Evolutionary conservation across 352 stramenopile genomes (phyloP).

Genomic region (Phytophthora boehmeriae): DNA sequence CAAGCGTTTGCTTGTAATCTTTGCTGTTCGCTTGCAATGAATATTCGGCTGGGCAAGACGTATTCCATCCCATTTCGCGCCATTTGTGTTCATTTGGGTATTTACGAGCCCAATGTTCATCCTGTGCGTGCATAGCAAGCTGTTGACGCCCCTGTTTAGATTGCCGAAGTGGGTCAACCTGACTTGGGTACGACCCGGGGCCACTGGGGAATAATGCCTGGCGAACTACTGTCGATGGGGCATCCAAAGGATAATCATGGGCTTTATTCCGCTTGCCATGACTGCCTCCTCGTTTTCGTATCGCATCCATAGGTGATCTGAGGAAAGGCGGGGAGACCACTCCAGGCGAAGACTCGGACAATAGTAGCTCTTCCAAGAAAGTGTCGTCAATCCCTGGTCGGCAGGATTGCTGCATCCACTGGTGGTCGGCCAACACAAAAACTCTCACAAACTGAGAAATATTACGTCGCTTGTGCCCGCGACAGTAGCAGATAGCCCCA

Average conservation of each 20-base stretch:
- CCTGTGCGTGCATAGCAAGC: slow-evolving; percentile 4
- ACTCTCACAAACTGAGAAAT: background rate
- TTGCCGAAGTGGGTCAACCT: slow-evolving; percentile 37
- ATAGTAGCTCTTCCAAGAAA: slow-evolving; percentile 48
- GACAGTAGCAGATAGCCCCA: background rate
- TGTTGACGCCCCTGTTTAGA: slow-evolving; percentile 19
- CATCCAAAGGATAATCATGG: slow-evolving; percentile 36
- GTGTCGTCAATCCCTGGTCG: slow-evolving; percentile 24
- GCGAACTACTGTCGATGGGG: slow-evolving; percentile 42
- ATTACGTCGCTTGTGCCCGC: background rate
- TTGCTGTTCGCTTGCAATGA: slow-evolving; percentile 34
- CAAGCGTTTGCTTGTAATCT: slow-evolving; percentile 63
- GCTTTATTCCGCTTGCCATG: slow-evolving; percentile 34
- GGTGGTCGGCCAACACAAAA: background rate
- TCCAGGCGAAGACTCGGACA: slow-evolving; percentile 33
- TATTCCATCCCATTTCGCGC: slow-evolving; percentile 75
- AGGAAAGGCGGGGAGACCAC: background rate
- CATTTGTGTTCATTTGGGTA: slow-evolving; percentile 41
- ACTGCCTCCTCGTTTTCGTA: slow-evolving; percentile 20
- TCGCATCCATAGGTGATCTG: slow-evolving; percentile 11
- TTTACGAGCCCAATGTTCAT: slow-evolving; percentile 11
- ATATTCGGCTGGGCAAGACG: slow-evolving; percentile 75
- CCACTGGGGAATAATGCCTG: slow-evolving; percentile 51
- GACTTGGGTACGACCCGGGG: slow-evolving; percentile 47
- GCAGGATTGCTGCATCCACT: slow-evolving; percentile 25